phyloP scores from a whole-genome alignment of 805 yeast species.

The Alloascoidea africana region DNA sequence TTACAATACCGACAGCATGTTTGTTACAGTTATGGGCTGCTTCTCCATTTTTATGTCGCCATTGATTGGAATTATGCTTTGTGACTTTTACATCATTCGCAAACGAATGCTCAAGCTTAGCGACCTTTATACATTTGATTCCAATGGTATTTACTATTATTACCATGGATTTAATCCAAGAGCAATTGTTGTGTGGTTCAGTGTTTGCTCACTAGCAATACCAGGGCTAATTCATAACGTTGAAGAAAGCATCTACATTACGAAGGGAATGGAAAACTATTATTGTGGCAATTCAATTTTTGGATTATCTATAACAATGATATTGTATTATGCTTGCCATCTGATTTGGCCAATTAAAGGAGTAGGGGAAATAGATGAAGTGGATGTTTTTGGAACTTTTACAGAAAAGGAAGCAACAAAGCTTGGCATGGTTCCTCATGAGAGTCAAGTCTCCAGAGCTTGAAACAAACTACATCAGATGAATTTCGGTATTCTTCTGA shows the following conservation, averaged over 20 bases:
- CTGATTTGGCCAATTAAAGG: slow-evolving; percentile 13
- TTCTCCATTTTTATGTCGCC: slow-evolving; percentile 26
- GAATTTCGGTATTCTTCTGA: too few relatives aligned
- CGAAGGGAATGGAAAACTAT: slow-evolving; percentile 24
- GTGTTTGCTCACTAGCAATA: slow-evolving; percentile 29
- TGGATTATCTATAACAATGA: slow-evolving; percentile 14
- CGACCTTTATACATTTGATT: slow-evolving; percentile 21
- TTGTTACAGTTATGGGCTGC: slow-evolving; percentile 20
- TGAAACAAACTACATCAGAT: too few relatives aligned
- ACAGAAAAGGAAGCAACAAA: slow-evolving; percentile 20
- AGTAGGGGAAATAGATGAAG: slow-evolving; percentile 16
- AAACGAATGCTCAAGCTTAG: slow-evolving; percentile 22
- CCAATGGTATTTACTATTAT: slow-evolving; percentile 26
- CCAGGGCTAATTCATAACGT: slow-evolving; percentile 25
- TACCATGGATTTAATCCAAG: slow-evolving; percentile 28
- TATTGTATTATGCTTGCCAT: slow-evolving; percentile 12
- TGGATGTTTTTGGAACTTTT: slow-evolving; percentile 24
- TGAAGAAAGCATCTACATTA: slow-evolving; percentile 11
- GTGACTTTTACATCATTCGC: slow-evolving; percentile 26
- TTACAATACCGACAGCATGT: slow-evolving; percentile 19
- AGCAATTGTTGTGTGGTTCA: slow-evolving; percentile 22
- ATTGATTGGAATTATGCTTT: slow-evolving; percentile 20
- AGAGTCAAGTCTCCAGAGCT: too few relatives aligned
- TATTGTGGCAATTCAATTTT: slow-evolving; percentile 28
- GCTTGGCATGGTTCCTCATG: slow-evolving; percentile 14